A percentile compares a stretch with the other conserved stretches of the same genome.
These are phyloP conservation scores for Trapa bicornis DNA, from an alignment of 345 rosid genomes.

Conservation along the genomic window DNA sequence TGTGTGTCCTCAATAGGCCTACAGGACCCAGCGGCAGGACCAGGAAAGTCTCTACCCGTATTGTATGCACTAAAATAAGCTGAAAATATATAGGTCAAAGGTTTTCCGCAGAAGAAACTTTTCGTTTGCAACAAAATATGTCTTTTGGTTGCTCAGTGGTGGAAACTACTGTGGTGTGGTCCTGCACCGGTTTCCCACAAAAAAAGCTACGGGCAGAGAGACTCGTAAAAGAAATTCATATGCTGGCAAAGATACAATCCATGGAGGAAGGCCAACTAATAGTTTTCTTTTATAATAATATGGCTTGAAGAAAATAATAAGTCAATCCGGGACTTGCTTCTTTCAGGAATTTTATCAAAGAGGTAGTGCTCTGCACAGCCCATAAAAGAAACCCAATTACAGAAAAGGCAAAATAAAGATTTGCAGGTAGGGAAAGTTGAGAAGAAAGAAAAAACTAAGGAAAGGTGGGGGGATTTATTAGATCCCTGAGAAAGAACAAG, in stretches of 20 bases:
- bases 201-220: background rate
- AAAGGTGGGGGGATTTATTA: background rate
- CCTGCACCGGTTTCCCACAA: background rate
- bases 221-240: background rate
- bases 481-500: background rate
- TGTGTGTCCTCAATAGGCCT: constrained; percentile 1
- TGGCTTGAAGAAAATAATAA: background rate
- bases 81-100: background rate
- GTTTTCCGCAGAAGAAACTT: background rate
- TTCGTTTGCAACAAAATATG: background rate
- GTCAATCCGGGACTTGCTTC: background rate
- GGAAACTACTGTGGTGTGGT: background rate
- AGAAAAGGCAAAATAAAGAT: background rate
- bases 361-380: background rate
- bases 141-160: background rate
- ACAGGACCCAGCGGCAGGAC: background rate
- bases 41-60: background rate
- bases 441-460: background rate
- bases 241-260: background rate
- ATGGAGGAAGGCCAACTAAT: background rate
- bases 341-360: constrained; percentile 2
- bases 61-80: background rate
- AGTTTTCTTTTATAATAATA: background rate
- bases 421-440: background rate
- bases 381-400: background rate